Percentiles rank a stretch among this genome's conserved stretches.
Conservation (phyloP, 441 rosid species). For the Geranium incanum region DNA sequence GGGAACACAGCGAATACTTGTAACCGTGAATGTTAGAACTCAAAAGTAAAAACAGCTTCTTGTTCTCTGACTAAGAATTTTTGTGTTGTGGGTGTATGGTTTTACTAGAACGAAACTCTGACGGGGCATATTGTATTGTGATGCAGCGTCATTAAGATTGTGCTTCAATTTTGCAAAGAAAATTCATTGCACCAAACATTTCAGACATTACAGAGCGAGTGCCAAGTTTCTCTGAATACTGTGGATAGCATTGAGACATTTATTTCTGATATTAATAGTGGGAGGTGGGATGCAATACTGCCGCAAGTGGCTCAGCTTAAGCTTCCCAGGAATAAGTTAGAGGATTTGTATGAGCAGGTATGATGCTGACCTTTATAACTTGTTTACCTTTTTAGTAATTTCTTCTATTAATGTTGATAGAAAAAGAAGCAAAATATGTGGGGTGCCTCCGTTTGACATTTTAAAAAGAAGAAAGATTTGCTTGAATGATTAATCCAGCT, state of each 20-base stretch:
- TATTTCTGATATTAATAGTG: constrained; percentile 77
- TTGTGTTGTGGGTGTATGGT: not conserved
- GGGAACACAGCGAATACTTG: not conserved
- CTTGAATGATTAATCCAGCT: not conserved
- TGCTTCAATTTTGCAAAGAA: constrained; percentile 97
- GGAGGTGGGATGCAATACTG: constrained; percentile 88
- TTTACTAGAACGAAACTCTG: not conserved
- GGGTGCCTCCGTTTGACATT: not conserved
- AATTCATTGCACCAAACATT: constrained; percentile 89
- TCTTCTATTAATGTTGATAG: not conserved
- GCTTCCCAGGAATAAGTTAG: constrained; percentile 83
- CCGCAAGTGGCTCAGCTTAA: constrained; percentile 96
- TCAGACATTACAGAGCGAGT: constrained; percentile 87
- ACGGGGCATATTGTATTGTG: not conserved
- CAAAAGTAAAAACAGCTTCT: not conserved
- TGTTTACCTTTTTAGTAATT: not conserved
- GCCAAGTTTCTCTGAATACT: constrained; percentile 89
- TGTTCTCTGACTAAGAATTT: not conserved
- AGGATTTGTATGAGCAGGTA: constrained; percentile 95
- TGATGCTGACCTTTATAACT: not conserved
- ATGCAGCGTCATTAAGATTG: constrained; percentile 81
- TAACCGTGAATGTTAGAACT: not conserved
- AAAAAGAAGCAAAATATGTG: not conserved
- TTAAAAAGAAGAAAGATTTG: not conserved
- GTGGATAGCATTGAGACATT: constrained; percentile 94